Conservation (phyloP, 495 filamentous ascomycete species). For the Acidomyces sp. region DNA sequence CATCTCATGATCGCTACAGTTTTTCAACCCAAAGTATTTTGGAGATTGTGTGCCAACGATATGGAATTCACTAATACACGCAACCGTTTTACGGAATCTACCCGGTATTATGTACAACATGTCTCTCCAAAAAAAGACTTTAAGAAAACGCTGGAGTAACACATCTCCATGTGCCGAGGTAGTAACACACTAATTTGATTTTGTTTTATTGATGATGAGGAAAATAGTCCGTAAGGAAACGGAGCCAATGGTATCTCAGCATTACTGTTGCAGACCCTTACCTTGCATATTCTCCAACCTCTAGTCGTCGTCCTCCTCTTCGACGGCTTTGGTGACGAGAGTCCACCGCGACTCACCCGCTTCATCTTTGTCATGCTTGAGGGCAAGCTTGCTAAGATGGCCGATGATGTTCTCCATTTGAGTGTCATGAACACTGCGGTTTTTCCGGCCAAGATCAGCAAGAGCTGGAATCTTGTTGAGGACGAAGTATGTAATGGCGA, state of each 20-base stretch:
- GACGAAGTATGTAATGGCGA: constrained; percentile 65
- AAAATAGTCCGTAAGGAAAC: background rate
- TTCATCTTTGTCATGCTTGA: constrained; percentile 51
- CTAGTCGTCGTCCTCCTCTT: constrained; percentile 57
- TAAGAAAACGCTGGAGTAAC: constrained; percentile 4
- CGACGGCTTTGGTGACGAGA: constrained; percentile 47
- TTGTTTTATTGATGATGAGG: too few relatives aligned
- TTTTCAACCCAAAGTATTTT: too few relatives aligned
- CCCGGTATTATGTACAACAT: constrained; percentile 7
- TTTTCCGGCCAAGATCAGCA: constrained; percentile 68
- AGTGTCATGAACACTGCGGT: constrained; percentile 57
- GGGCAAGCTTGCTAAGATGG: constrained; percentile 60
- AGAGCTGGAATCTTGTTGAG: constrained; percentile 54
- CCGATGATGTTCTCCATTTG: constrained; percentile 71
- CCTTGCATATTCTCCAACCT: background rate
- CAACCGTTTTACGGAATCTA: too few relatives aligned
- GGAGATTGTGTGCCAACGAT: too few relatives aligned
- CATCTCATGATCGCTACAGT: too few relatives aligned
- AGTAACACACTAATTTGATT: constrained; percentile 7
- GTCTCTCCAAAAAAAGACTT: constrained; percentile 4
- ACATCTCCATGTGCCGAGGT: background rate
- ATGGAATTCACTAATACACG: too few relatives aligned
- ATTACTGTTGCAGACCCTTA: background rate
- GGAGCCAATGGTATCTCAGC: constrained; percentile 5
- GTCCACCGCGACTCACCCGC: constrained; percentile 45